Conservation (phyloP, 1,139 yeast genomes). For the Pichia sp. region DNA sequence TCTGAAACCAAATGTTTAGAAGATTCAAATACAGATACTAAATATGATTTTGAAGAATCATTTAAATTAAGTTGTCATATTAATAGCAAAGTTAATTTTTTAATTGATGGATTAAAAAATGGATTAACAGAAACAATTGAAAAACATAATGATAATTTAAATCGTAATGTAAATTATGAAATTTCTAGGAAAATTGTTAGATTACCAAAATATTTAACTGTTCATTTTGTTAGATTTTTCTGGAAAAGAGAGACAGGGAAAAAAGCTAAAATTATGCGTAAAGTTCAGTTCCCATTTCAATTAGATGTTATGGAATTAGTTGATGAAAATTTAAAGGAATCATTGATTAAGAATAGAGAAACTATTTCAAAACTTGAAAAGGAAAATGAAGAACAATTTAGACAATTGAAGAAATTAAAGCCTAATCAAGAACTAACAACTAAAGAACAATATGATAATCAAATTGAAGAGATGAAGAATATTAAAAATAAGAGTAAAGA, state of each 20-base stretch:
- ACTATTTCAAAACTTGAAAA: slow-evolving; percentile 71
- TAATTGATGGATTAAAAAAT: slow-evolving; percentile 75
- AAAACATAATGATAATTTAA: slow-evolving; percentile 66
- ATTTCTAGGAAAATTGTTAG: slow-evolving; percentile 65
- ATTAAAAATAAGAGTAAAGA: slow-evolving; percentile 41
- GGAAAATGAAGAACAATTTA: slow-evolving; percentile 62
- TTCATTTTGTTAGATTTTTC: slow-evolving; percentile 89
- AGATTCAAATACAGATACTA: slow-evolving; percentile 36
- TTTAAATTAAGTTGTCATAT: slow-evolving; percentile 85
- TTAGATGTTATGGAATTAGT: slow-evolving; percentile 82
- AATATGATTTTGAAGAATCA: slow-evolving; percentile 47
- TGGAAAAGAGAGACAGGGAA: slow-evolving; percentile 92
- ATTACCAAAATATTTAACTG: slow-evolving; percentile 81
- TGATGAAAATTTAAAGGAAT: slow-evolving; percentile 63
- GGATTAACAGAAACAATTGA: slow-evolving; percentile 74
- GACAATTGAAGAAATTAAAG: slow-evolving; percentile 71
- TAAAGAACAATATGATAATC: slow-evolving; percentile 41
- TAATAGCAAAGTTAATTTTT: slow-evolving; percentile 74
- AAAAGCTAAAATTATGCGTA: slow-evolving; percentile 88
- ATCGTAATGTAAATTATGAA: slow-evolving; percentile 64
- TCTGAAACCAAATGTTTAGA: slow-evolving; percentile 56
- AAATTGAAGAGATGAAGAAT: slow-evolving; percentile 41
- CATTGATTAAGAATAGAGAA: slow-evolving; percentile 70
- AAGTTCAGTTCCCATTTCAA: slow-evolving; percentile 91
- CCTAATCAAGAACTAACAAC: slow-evolving; percentile 23